Conservation (phyloP, 768 basidiomycete species). For the Pulveroboletus sp. region DNA sequence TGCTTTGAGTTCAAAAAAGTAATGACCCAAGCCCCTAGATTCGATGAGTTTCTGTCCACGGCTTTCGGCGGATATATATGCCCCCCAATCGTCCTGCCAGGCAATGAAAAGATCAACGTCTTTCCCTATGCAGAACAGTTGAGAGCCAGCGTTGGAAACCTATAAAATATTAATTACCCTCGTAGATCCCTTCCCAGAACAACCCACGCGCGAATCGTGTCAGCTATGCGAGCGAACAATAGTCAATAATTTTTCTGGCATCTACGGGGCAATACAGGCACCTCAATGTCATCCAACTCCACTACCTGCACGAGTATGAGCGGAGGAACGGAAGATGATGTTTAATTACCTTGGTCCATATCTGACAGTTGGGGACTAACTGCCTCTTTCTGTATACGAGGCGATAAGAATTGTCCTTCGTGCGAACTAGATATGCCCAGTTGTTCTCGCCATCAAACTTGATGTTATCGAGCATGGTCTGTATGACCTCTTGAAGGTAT, state of each 20-base stretch:
- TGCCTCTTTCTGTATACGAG: slow-evolving; percentile 27
- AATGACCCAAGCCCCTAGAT: slow-evolving; percentile 25
- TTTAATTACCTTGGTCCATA: slow-evolving; percentile 30
- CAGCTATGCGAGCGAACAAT: slow-evolving; percentile 12
- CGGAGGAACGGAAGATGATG: too few relatives aligned
- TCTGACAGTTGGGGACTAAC: slow-evolving; percentile 16
- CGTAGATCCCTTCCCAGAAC: slow-evolving; percentile 29
- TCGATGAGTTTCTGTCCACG: slow-evolving; percentile 30
- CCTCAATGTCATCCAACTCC: slow-evolving; percentile 32
- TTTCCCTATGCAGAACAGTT: slow-evolving; percentile 12
- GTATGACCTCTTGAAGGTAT: slow-evolving; percentile 30
- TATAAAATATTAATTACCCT: slow-evolving; percentile 15
- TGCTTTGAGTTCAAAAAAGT: slow-evolving; percentile 29
- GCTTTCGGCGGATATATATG: slow-evolving; percentile 25
- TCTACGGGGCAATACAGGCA: neutral
- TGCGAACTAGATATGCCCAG: slow-evolving; percentile 33
- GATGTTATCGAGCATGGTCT: slow-evolving; percentile 32
- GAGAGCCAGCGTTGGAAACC: neutral
- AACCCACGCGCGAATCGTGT: slow-evolving; percentile 21
- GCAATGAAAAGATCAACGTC: slow-evolving; percentile 30
- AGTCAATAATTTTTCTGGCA: neutral
- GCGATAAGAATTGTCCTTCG: slow-evolving; percentile 25
- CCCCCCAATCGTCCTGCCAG: slow-evolving; percentile 23
- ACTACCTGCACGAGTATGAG: slow-evolving; percentile 24
- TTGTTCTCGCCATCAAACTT: slow-evolving; percentile 30